Evolutionary conservation across 2,329 filamentous ascomycete species (phyloP), one percentile per base, ranked within the genome.

Genomic region (Colletotrichum falcatum): DNA sequence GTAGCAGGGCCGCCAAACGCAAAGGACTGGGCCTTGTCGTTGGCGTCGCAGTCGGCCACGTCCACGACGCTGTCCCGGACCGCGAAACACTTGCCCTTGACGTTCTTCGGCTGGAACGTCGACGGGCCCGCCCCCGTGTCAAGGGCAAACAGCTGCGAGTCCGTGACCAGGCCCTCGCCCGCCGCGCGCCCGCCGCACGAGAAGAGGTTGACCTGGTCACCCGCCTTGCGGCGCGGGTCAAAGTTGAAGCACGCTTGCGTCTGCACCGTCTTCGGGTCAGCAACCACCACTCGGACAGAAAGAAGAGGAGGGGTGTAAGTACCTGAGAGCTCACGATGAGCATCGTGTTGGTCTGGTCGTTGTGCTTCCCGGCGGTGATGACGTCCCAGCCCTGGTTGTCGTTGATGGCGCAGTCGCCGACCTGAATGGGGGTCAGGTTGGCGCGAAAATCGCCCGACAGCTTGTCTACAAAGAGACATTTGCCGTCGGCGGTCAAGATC

Each of bases 241-340:
- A 88, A 88, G 79, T 88, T 89, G 74, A 88, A 79, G 75, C 88
- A 90, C 53, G 87, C 87, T 75, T 88, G 83, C 1, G 87, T 89
- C 72, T 73, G 28, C 14, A 9, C 3, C 44, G 18, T 12, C 23
- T 3, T 28, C 12, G 0, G 79, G 83, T 72, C 0, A 53, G 30
- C 33, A 39, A 35, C 54, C 67, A 73, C 67, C 73, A 68, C 20
- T 23, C 3, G 7, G 42, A 16, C 30, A 6, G 9, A 11, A 20
- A n/a, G 23, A 7, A 3, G 5, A 30, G 9, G 5, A 18, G 28
- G 2, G 39, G 12, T 39, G 16, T 37, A 39, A 44, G 75, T 73
- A 84, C 83, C 73, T 87, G 77, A 4, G 85, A 86, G 80, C 83
- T 89, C 53, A 89, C 87, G 46, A 90, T 74, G 58, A 89, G 80